These are phyloP conservation scores for Cylindrodendrum hubeiense DNA, from an alignment of 2,329 filamentous ascomycete genomes.

Conservation along the genomic window DNA sequence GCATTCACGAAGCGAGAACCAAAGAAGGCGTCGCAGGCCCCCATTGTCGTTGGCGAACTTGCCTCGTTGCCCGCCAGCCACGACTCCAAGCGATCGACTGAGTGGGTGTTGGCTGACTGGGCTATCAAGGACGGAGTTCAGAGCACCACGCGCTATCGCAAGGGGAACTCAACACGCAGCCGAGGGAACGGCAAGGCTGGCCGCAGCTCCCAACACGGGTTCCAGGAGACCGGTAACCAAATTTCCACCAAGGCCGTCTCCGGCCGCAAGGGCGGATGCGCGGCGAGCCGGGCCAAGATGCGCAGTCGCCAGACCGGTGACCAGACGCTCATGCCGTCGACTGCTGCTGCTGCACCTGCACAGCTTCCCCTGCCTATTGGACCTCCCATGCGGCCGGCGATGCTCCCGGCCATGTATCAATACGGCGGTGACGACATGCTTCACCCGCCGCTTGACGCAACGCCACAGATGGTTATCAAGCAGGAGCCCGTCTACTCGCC, in stretches of 20 bases:
- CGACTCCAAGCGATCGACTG: slow-evolving; percentile 73
- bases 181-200: slow-evolving; percentile 24
- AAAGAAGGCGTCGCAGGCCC: slow-evolving; percentile 44
- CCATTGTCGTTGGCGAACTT: slow-evolving; percentile 19
- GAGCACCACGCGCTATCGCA: slow-evolving; percentile 86
- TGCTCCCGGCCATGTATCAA: slow-evolving; percentile 37
- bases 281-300: slow-evolving; percentile 44
- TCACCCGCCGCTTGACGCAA: slow-evolving; percentile 37
- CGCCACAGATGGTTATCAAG: slow-evolving; percentile 34
- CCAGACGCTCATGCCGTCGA: slow-evolving; percentile 35
- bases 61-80: slow-evolving; percentile 29
- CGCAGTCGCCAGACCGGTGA: slow-evolving; percentile 40
- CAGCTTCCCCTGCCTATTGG: not conserved
- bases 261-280: slow-evolving; percentile 50
- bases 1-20: slow-evolving; percentile 57
- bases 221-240: slow-evolving; percentile 39
- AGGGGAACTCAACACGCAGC: slow-evolving; percentile 53
- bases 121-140: slow-evolving; percentile 80
- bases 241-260: slow-evolving; percentile 48
- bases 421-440: slow-evolving; percentile 39
- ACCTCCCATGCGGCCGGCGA: slow-evolving; percentile 29
- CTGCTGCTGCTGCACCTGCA: not conserved
- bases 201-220: slow-evolving; percentile 30
- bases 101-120: slow-evolving; percentile 82
- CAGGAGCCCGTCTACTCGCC: slow-evolving; percentile 35